These are phyloP conservation scores for Physcomitrellopsis africana DNA, from an alignment of 225 moss, liverwort and hornwort genomes.

Conservation along the genomic window DNA sequence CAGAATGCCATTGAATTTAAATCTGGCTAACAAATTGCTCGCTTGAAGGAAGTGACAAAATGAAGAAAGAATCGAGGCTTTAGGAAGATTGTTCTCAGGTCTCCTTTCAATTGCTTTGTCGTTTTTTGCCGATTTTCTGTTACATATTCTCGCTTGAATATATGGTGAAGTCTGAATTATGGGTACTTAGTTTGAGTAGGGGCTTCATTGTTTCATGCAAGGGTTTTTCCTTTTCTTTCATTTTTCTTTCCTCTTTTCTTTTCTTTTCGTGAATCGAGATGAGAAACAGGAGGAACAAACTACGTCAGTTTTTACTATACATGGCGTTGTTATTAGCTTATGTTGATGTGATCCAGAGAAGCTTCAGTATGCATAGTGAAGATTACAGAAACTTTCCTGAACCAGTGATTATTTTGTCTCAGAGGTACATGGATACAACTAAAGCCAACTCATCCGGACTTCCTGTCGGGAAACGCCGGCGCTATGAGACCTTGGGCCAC, in stretches of 20 bases:
- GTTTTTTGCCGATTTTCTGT: neutral
- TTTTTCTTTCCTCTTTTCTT: neutral
- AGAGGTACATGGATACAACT: conserved; percentile 64
- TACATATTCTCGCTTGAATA: conserved; percentile 8
- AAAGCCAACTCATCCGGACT: conserved; percentile 70
- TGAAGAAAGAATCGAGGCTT: conserved; percentile 94
- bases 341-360: conserved; percentile 55
- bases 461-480: conserved; percentile 84
- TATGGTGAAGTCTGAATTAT: neutral
- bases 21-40: conserved; percentile 76
- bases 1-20: conserved; percentile 95
- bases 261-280: neutral
- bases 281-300: neutral
- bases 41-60: conserved; percentile 74
- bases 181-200: neutral
- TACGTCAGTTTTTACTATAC: neutral
- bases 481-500: conserved; percentile 78
- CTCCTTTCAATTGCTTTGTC: conserved; percentile 11
- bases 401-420: conserved; percentile 73
- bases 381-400: conserved; percentile 97
- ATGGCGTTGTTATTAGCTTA: neutral
- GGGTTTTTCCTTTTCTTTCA: neutral
- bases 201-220: too few relatives aligned
- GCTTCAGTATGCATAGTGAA: conserved; percentile 91
- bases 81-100: conserved; percentile 99